phyloP scores from a whole-genome alignment of 805 yeast species.

The Vanderwaltozyma verrucispora region DNA sequence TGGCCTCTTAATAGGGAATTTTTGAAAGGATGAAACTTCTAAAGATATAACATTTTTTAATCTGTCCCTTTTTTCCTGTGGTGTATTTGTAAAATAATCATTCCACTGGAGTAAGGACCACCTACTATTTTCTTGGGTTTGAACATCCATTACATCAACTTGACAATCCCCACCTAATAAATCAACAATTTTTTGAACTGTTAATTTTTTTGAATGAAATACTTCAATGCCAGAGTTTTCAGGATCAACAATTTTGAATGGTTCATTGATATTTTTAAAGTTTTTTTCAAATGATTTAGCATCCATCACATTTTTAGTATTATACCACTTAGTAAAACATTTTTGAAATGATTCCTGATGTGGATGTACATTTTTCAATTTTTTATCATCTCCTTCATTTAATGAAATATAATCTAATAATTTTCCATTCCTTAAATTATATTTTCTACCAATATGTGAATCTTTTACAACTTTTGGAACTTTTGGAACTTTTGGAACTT shows the following conservation, averaged over 20 bases:
- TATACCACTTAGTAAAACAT: slow-evolving; percentile 15
- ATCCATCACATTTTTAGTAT: slow-evolving; percentile 9
- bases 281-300: slow-evolving; percentile 9
- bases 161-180: slow-evolving; percentile 51
- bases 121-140: slow-evolving; percentile 51
- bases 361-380: slow-evolving; percentile 49
- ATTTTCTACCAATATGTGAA: slow-evolving; percentile 29
- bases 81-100: slow-evolving; percentile 47
- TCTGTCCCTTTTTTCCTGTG: slow-evolving; percentile 42
- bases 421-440: slow-evolving; percentile 43
- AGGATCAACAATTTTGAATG: slow-evolving; percentile 16
- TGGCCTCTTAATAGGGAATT: slow-evolving; percentile 56
- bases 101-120: slow-evolving; percentile 72
- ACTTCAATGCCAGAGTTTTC: slow-evolving; percentile 15
- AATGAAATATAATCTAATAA: slow-evolving; percentile 70
- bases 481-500: no score
- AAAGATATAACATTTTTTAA: slow-evolving; percentile 73
- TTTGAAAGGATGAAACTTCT: slow-evolving; percentile 53
- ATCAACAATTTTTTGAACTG: slow-evolving; percentile 26
- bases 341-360: slow-evolving; percentile 31
- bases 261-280: slow-evolving; percentile 12
- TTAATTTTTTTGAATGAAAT: slow-evolving; percentile 7
- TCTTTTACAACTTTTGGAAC: neutral
- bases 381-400: slow-evolving; percentile 54
- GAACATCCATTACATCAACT: slow-evolving; percentile 83